These are phyloP conservation scores for Dendrocalamus latiflorus DNA, from an alignment of 202 grass and related monocot genomes.

Conservation along the genomic window DNA sequence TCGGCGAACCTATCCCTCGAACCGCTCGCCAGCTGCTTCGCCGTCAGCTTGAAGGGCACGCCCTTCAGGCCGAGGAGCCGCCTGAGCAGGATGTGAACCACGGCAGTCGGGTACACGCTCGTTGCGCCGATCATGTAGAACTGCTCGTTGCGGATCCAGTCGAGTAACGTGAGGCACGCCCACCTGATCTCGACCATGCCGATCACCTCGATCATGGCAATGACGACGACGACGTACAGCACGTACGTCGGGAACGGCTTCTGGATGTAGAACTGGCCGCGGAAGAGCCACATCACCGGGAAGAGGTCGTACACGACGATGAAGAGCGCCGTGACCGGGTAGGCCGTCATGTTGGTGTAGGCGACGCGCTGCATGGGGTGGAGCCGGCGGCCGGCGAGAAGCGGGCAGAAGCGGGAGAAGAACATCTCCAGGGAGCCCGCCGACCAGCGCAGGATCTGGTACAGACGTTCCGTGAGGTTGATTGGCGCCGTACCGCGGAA, in stretches of 20 bases:
- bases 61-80: slow-evolving; percentile 9
- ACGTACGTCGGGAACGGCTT: slow-evolving; percentile 18
- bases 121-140: slow-evolving; percentile 39
- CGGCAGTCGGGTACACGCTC: slow-evolving; percentile 29
- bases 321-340: too few species aligned
- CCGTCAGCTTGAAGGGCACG: slow-evolving; percentile 34
- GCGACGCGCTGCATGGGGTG: slow-evolving; percentile 29
- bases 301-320: too few species aligned
- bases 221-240: slow-evolving; percentile 3
- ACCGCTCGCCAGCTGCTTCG: slow-evolving; percentile 29
- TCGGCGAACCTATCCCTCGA: too few species aligned
- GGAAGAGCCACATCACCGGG: slow-evolving; percentile 23
- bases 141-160: slow-evolving; percentile 44
- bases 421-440: slow-evolving; percentile 31
- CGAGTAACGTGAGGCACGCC: slow-evolving; percentile 19
- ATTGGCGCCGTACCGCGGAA: slow-evolving; percentile 67
- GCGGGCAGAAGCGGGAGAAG: slow-evolving; percentile 9
- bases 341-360: slow-evolving; percentile 32
- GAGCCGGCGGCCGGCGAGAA: slow-evolving; percentile 14
- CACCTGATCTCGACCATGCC: slow-evolving; percentile 30
- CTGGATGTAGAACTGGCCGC: slow-evolving; percentile 34
- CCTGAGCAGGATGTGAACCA: slow-evolving; percentile 25
- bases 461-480: slow-evolving; percentile 58
- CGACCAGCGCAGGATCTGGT: slow-evolving; percentile 42
- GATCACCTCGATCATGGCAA: neutral